Evolutionary conservation across 2,329 filamentous ascomycete species (phyloP).

Genomic region (Neurospora sp.): DNA sequence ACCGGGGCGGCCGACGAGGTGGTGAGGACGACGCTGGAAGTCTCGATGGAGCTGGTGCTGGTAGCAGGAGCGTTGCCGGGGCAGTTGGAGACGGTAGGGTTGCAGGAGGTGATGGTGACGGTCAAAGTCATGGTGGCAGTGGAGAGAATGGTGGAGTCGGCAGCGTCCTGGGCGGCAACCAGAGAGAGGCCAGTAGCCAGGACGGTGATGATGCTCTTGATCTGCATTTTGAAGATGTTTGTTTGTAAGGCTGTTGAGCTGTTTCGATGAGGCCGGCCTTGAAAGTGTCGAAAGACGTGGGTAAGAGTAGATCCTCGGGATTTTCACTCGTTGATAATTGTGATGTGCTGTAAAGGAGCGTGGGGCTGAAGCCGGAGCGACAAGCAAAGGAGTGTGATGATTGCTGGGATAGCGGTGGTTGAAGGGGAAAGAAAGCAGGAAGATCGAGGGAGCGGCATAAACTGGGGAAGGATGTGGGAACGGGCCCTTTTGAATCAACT

Average conservation of each 20-base stretch:
- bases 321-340: background rate
- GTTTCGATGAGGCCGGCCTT: slow-evolving; percentile 9
- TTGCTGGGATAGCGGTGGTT: slow-evolving; percentile 12
- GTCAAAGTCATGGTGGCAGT: slow-evolving; percentile 36
- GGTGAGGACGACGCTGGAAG: slow-evolving; percentile 16
- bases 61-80: slow-evolving; percentile 24
- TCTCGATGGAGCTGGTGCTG: slow-evolving; percentile 18
- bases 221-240: slow-evolving; percentile 32
- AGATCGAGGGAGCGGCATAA: slow-evolving; percentile 7
- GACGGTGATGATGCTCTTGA: slow-evolving; percentile 32
- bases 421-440: slow-evolving; percentile 8
- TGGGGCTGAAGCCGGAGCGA: slow-evolving; percentile 18
- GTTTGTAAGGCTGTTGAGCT: slow-evolving; percentile 4
- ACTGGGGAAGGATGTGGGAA: slow-evolving; percentile 8
- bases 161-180: slow-evolving; percentile 24
- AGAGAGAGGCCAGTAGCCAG: slow-evolving; percentile 30
- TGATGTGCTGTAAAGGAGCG: slow-evolving; percentile 14
- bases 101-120: slow-evolving; percentile 39
- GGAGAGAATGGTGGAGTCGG: slow-evolving; percentile 35
- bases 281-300: slow-evolving; percentile 4
- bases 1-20: slow-evolving; percentile 19
- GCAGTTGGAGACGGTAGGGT: slow-evolving; percentile 34
- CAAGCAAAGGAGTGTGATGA: slow-evolving; percentile 17
- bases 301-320: slow-evolving; percentile 5
- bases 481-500: slow-evolving; percentile 9